Base-by-base conservation (phyloP, 345 rosid genomes). In the Garcia nutans region DNA sequence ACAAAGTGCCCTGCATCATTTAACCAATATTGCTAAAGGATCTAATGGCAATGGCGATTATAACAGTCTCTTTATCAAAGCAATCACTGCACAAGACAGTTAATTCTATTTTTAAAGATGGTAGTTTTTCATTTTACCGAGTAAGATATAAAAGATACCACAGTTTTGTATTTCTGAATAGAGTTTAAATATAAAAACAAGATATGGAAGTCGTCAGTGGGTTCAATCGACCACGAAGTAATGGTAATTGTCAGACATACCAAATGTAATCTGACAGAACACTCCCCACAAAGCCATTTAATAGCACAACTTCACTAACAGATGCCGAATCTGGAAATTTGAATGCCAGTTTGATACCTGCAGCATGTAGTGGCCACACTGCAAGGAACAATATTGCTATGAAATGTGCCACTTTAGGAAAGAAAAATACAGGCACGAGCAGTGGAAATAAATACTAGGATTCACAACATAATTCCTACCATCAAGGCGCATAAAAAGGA, bases 1-100 rank as follows among this genome's bases (percentile, higher is more conserved):
- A 15, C 91, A 89, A 20, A 90, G 81, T 20, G 95, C 95, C 97
- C 97, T 92, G 90, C 81, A 75, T 49, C 50, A 69, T 57, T 54
- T 17, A 3, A 17, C 26, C 52, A 58, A 33, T 55, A 70, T 70
- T 22, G 31, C 5, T 55, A 54, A 10, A 49, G 3, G 8, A 49
- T 54, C 58, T 54, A 17, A 5, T 54, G 58, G 58, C 58, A 15
- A 15, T 3, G 19, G 6, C 56, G 16, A 15, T 12, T 47, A 1
- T 47, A 44, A 3, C 37, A 12, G 8, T 23, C 23, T 28, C 5
- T 45, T 67, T 24, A 49, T 69, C 44, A 16, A 6, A n/a, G 1
- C 16, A 65, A 65, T 20, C 24, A 56, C 49, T 3, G 17, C 24
- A 22, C 57, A 49, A 3, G 55, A 26, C 57, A 23, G 45, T 23